Evolutionary conservation across 78 protist genomes (phyloP).

Genomic region (Dictyostelium capitatum): DNA sequence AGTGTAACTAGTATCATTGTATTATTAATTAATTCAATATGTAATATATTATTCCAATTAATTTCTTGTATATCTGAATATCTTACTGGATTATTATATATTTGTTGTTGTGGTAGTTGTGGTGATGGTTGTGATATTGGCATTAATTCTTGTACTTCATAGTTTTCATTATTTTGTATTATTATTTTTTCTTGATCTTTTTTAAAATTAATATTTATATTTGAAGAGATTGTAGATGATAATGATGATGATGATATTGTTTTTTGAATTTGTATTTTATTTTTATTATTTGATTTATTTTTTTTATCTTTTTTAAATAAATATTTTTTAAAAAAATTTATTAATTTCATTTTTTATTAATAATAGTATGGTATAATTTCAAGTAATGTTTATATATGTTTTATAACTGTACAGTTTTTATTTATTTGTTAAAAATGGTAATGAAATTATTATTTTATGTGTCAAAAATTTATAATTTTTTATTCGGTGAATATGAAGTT

Average conservation of each 20-base stretch:
- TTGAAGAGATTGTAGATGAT: background rate
- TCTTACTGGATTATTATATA: background rate
- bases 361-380: too few relatives aligned
- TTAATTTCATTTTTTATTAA: too few relatives aligned
- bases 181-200: background rate
- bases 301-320: background rate
- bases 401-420: too few relatives aligned
- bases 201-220: background rate
- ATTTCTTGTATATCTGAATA: constrained; percentile 1
- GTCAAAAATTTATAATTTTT: too few relatives aligned
- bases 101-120: too few relatives aligned
- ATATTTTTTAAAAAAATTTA: too few relatives aligned
- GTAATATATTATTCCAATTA: background rate
- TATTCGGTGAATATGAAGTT: too few relatives aligned
- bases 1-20: background rate
- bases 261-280: background rate
- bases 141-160: too few relatives aligned
- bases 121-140: too few relatives aligned
- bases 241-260: background rate
- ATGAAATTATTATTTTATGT: too few relatives aligned
- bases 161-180: background rate
- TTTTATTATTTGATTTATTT: background rate
- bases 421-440: too few relatives aligned
- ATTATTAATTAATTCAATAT: background rate
- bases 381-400: too few relatives aligned